A percentile compares a stretch with the other conserved stretches of the same genome.
Conservation (phyloP, 306 rosid genomes). For the Canavalia ensiformis region DNA sequence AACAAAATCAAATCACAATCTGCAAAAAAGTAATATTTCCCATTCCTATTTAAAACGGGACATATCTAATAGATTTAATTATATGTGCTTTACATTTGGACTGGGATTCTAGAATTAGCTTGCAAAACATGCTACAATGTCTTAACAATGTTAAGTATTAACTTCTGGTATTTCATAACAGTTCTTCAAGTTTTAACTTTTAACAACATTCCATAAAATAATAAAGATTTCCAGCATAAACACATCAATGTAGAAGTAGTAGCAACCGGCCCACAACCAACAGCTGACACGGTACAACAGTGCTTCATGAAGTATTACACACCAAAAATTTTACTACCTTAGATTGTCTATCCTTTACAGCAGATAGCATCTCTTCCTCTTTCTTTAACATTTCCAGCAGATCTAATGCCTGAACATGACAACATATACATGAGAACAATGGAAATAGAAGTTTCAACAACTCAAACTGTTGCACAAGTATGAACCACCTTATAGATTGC, state of each 20-base stretch:
- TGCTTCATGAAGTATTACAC: slow-evolving; percentile 30
- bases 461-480: slow-evolving; percentile 31
- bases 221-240: slow-evolving; percentile 1
- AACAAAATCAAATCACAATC: slow-evolving; percentile 12
- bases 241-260: slow-evolving; percentile 12
- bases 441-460: slow-evolving; percentile 24
- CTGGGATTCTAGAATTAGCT: slow-evolving; percentile 33
- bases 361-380: slow-evolving; percentile 90
- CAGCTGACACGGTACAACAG: slow-evolving; percentile 11
- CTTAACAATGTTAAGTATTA: background rate
- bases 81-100: background rate
- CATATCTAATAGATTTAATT: background rate
- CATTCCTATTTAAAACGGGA: slow-evolving; percentile 36
- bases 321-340: slow-evolving; percentile 64
- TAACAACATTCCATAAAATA: slow-evolving; percentile 1
- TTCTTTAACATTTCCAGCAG: slow-evolving; percentile 86
- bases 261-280: background rate
- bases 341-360: slow-evolving; percentile 74
- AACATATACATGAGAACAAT: slow-evolving; percentile 43
- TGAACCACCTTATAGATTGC: slow-evolving; percentile 88
- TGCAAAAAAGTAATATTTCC: slow-evolving; percentile 12
- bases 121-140: background rate
- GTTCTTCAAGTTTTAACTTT: slow-evolving; percentile 10
- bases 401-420: slow-evolving; percentile 74
- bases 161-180: background rate